Evolutionary conservation across 2,329 filamentous ascomycete species (phyloP).

Genomic region (Aphanocladium album): DNA sequence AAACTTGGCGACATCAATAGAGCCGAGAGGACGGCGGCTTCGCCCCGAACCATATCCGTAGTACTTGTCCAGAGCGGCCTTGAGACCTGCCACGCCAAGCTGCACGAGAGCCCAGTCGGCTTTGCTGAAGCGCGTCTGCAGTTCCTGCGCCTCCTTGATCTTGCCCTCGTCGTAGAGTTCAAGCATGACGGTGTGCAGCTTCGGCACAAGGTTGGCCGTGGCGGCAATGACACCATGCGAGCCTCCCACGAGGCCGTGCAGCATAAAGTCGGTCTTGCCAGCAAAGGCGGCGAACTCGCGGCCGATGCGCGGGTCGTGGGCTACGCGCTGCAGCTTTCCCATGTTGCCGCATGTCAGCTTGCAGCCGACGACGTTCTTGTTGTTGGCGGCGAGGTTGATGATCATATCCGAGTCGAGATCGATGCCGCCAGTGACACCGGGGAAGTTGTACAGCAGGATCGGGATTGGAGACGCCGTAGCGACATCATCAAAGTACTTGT

Average conservation of each 20-base stretch:
- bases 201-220: conserved; percentile 34
- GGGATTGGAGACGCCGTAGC: conserved; percentile 56
- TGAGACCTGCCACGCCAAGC: conserved; percentile 24
- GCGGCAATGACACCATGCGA: conserved; percentile 38
- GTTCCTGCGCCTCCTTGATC: conserved; percentile 28
- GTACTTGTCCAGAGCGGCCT: conserved; percentile 21
- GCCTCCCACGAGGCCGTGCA: conserved; percentile 33
- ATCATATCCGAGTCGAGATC: conserved; percentile 58
- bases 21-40: conserved; percentile 23
- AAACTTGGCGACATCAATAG: conserved; percentile 19
- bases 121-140: conserved; percentile 29
- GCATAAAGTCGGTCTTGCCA: conserved; percentile 38
- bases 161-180: conserved; percentile 28
- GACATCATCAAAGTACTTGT: conserved; percentile 60
- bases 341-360: conserved; percentile 64
- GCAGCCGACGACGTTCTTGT: conserved; percentile 57
- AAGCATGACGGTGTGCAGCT: conserved; percentile 31
- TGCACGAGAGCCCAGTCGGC: conserved; percentile 27
- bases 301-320: conserved; percentile 30
- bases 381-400: conserved; percentile 43
- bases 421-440: conserved; percentile 54
- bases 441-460: conserved; percentile 63
- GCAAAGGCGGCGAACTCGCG: conserved; percentile 31
- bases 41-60: conserved; percentile 19
- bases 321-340: conserved; percentile 52